These are phyloP conservation scores for Paratinospora sagittata DNA, from an alignment of 164 flowering plant species.

Conservation along the genomic window DNA sequence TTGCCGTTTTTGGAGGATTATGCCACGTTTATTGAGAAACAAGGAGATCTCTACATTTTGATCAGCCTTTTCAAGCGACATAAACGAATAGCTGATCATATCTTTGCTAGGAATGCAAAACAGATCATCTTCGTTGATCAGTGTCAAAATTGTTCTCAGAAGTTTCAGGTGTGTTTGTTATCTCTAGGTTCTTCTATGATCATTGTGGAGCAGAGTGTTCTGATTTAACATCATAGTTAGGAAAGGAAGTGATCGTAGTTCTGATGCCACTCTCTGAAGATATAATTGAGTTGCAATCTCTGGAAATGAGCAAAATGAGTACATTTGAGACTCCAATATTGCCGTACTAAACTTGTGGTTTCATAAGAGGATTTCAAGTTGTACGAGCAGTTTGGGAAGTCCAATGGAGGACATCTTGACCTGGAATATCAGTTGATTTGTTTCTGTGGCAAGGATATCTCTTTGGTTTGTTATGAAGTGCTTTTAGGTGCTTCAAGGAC, in stretches of 20 bases:
- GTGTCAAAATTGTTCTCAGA: background rate
- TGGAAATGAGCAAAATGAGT: background rate
- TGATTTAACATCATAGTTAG: background rate
- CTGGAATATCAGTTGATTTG: background rate
- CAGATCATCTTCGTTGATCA: background rate
- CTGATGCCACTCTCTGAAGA: background rate
- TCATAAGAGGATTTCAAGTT: background rate
- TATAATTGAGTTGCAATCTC: background rate
- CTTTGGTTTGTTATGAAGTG: too few species aligned
- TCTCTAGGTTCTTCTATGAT: background rate
- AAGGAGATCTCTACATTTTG: background rate
- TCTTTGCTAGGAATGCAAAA: background rate
- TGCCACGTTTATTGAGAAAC: background rate
- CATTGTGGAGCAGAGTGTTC: background rate
- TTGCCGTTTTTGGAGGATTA: background rate
- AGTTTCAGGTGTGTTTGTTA: background rate
- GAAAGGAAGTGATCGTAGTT: background rate
- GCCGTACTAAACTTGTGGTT: background rate
- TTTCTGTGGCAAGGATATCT: background rate
- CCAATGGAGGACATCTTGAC: background rate
- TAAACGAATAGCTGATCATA: background rate
- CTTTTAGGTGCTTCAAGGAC: too few species aligned
- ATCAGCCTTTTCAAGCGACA: background rate
- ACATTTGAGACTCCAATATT: background rate
- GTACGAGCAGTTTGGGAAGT: background rate